Evolutionary conservation across 2,329 filamentous ascomycete genomes (phyloP), one percentile per base, ranked within the genome.

Genomic region (Mycocentrospora acerina): DNA sequence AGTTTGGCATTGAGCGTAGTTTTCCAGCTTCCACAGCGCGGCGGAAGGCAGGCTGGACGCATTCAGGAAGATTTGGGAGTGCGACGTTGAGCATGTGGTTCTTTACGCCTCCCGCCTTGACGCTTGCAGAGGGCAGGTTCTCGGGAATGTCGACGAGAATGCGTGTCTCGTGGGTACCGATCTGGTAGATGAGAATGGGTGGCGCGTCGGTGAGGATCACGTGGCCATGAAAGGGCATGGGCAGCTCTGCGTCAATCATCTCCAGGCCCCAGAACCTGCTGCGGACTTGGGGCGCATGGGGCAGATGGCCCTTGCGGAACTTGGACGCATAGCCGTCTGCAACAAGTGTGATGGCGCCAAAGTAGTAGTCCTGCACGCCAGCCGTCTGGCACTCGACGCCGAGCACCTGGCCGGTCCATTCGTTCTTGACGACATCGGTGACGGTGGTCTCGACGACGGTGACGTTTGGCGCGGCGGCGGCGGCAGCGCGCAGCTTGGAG

Each of bases 211-310:
- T 85, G 46, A 98, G 86, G 37, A 96, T 76, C 50, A 98, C 91
- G 68, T 95, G 90, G 14, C 91, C 93, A 64, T 88, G 88, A 46
- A 82, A 74, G 2, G 83, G 80, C 35, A 79, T 75, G 2, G 90
- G 88, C 8, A 97, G 79, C 16, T 83, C 77, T 40, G 87, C 88
- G 66, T 97, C 90, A 60, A 93, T 87, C 48, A 98, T 79, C 67
- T 98, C 91, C 24, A 98, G 79, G 9, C 85, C 93, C 73, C 88
- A 97, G 73, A 98, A 98, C 70, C 89, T 93, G 59, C 85, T 90
- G 59, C 83, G 84, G 31, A 88, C 81, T 32, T 85, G 66, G 6
- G 91, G 88, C 1, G 76, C 71, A 41, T 80, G 77, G 18, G 74
- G 71, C 42, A 90, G 80, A 61, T 88, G 82, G 48, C 86, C 77